Base-by-base conservation (phyloP, 169 alveolate species). In the Cardiosporidium cionae region DNA sequence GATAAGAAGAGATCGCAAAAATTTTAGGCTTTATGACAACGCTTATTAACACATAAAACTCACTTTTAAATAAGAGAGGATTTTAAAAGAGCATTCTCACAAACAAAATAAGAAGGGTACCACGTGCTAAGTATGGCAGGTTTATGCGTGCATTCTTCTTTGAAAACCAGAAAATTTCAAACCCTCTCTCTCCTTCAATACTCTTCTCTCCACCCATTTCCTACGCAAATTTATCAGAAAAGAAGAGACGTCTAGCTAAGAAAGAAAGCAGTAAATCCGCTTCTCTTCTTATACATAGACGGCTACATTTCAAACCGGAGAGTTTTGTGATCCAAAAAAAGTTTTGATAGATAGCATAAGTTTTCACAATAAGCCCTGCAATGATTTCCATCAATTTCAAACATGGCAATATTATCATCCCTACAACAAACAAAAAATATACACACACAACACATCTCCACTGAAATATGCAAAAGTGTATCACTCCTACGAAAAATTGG, bases 281-380 rank as follows among this genome's bases (percentile, higher is more conserved):
- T n/a, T n/a, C n/a, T n/a, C n/a, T n/a, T n/a, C n/a, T n/a, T n/a
- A n/a, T n/a, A n/a, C n/a, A n/a, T n/a, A n/a, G n/a, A n/a, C n/a
- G n/a, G n/a, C n/a, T n/a, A n/a, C n/a, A n/a, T n/a, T n/a, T 35
- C 90, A 3, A 35, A 87, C 88, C 92, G 81, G 65, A 97, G 84
- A 34, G 96, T 97, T 84, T 97, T 97, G 86, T 97, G 99, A 67
- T 97, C 99, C 37, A 97, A 84, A 79, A 97, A 97, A 22, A 97
- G 89, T 83, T 97, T 97, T 1, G 98, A 83, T 22, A 97, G 90
- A 70, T 88, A 95, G 65, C 98, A 94, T 52, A 97, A 81, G 75
- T 97, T 97, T 84, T 97, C 99, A 75, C 99, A 94, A 79, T 97
- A 97, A 1, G 91, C 92, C 37, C 92, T 80, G 65, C 94, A 90